Base-by-base conservation (phyloP, 768 basidiomycete species). In the Termitomyces heimii region DNA sequence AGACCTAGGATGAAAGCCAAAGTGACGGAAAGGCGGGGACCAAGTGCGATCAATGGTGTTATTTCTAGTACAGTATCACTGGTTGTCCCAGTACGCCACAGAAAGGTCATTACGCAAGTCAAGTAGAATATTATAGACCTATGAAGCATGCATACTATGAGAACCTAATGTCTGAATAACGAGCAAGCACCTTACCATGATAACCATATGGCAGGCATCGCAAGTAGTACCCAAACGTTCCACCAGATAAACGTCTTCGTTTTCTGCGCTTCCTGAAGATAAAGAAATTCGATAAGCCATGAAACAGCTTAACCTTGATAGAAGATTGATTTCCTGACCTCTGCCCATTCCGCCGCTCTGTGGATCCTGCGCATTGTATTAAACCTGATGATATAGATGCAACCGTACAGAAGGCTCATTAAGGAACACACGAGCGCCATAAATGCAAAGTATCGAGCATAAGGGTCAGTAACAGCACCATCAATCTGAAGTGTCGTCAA, bases 61-160 rank as follows among this genome's bases (percentile, higher is more conserved):
- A 2, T 84, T 73, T 4, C 72, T 71, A 14, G 65, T 60, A 2
- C 74, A 73, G 42, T 67, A 60, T 3, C 65, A 39, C 79, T 14
- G 66, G 34, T 3, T 70, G 81, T 77, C 13, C 85, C 87, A 0
- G 82, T 82, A 47, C 85, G 80, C 88, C 88, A 90, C 49, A 89
- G 82, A 58, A 81, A 89, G 4, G 83, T 77, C 31, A 88, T 74
- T 61, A 90, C 84, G 13, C 84, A 73, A 4, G 75, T 64, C 60
- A 85, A 67, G 68, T 89, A 89, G 48, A 82, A 73, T 10, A 88
- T 72, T 77, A 90, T 84, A 0, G 88, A 84, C 83, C 83, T 84
- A 31, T 14, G 29, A 37, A 53, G 43, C 26, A 29, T 29, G n/a
- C 16, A n/a, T n/a, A n/a, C n/a, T n/a, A n/a, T 37, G 14, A n/a